phyloP scores from a whole-genome alignment of 2,329 filamentous ascomycete genomes.

The Sporothrix schenckii region DNA sequence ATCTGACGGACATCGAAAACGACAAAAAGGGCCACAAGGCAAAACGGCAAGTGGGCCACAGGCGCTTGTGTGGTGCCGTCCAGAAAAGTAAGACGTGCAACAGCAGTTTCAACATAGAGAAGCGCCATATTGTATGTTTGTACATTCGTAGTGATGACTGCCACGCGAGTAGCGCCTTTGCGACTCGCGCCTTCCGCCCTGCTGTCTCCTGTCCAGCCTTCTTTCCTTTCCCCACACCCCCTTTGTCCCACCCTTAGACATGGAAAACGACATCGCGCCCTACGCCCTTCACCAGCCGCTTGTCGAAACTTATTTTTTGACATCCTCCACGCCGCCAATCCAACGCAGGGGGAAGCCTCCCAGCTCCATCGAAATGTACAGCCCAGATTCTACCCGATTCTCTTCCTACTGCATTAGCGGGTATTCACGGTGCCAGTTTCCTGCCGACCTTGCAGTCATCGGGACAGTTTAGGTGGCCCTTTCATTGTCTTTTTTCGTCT shows the following conservation, averaged over 20 bases:
- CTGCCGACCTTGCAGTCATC: conserved; percentile 2
- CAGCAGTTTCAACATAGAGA: background rate
- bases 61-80: too few relatives aligned
- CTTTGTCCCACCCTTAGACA: background rate
- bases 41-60: background rate
- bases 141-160: background rate
- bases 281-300: conserved; percentile 22
- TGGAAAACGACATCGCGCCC: conserved; percentile 24
- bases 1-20: background rate
- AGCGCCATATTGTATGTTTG: background rate
- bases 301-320: conserved; percentile 10
- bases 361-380: background rate
- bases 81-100: too few relatives aligned
- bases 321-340: conserved; percentile 7
- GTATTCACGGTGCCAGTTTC: conserved; percentile 10
- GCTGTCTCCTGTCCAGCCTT: background rate
- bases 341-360: conserved; percentile 8
- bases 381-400: conserved; percentile 21
- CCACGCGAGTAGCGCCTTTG: background rate
- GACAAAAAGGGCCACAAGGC: background rate
- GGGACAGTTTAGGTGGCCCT: background rate
- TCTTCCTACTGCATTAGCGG: conserved; percentile 22
- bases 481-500: too few relatives aligned
- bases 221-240: conserved; percentile 18
- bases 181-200: conserved; percentile 14